Conservation (phyloP, 495 filamentous ascomycete genomes). For the Aspergillus sparsus region DNA sequence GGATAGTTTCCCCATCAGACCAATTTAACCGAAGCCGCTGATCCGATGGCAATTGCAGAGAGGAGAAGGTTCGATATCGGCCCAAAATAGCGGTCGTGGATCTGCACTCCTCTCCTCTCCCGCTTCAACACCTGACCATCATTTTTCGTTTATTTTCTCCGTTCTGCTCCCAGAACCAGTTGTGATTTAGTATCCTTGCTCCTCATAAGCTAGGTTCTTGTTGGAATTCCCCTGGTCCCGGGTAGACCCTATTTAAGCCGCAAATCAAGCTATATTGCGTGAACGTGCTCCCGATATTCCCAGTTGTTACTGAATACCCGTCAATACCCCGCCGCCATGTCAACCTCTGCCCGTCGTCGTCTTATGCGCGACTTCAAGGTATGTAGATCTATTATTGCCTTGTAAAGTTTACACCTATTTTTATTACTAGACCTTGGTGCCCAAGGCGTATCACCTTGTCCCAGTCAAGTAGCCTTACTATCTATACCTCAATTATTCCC, state of each 20-base stretch:
- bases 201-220: neutral
- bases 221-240: neutral
- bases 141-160: conserved; percentile 1
- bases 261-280: neutral
- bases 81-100: conserved; percentile 17
- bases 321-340: conserved; percentile 59
- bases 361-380: conserved; percentile 99
- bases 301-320: conserved; percentile 6
- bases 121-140: conserved; percentile 1
- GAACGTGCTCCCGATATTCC: conserved; percentile 13
- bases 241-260: neutral
- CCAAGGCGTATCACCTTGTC: too few relatives aligned
- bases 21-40: conserved; percentile 11
- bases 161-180: neutral
- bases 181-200: neutral
- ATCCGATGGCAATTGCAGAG: conserved; percentile 10
- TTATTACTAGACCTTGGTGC: too few relatives aligned
- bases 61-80: conserved; percentile 14
- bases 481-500: neutral
- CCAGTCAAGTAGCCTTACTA: neutral
- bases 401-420: too few relatives aligned
- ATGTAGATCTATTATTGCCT: conserved; percentile 26
- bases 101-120: conserved; percentile 13
- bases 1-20: conserved; percentile 36
- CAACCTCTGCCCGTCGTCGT: conserved; percentile 88